Percentiles rank a stretch among this genome's conserved stretches.
Evolutionary conservation across 306 rosid species (phyloP).

Genomic region (Vigna nakashimae): DNA sequence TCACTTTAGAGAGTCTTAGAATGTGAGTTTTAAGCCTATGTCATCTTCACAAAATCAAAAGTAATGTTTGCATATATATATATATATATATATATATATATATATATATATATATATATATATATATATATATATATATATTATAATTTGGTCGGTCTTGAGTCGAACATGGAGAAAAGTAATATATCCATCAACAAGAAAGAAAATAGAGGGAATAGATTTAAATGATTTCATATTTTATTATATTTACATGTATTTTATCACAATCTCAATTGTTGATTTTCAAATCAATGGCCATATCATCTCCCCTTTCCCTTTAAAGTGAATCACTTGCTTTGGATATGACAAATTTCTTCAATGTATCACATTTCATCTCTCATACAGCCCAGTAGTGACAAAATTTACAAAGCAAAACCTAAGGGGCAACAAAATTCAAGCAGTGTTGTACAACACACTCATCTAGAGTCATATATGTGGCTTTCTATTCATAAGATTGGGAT

Average conservation of each 20-base stretch:
- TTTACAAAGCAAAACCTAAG: constrained; percentile 21
- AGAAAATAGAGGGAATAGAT: neutral
- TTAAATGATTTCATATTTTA: neutral
- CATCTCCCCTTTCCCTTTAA: neutral
- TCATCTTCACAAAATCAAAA: too few species aligned
- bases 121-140: too few species aligned
- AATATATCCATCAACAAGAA: neutral
- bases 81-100: too few species aligned
- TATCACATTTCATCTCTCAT: constrained; percentile 29
- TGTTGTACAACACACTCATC: constrained; percentile 15
- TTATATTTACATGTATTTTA: neutral
- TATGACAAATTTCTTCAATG: constrained; percentile 4
- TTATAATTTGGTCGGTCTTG: too few species aligned
- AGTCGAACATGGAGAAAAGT: too few species aligned
- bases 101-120: too few species aligned
- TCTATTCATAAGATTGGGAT: constrained; percentile 35
- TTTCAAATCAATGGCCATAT: neutral
- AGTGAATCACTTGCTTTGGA: neutral
- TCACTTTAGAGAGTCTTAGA: neutral
- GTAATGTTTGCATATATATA: too few species aligned
- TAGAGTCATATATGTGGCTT: constrained; percentile 5
- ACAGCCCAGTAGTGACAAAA: neutral
- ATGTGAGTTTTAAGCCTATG: too few species aligned
- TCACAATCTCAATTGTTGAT: neutral
- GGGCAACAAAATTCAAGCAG: constrained; percentile 32